Percentiles rank a stretch among this genome's conserved stretches.
These are phyloP conservation scores for Chenopodium berlandieri DNA, from an alignment of 148 eudicot genomes.

Conservation along the genomic window DNA sequence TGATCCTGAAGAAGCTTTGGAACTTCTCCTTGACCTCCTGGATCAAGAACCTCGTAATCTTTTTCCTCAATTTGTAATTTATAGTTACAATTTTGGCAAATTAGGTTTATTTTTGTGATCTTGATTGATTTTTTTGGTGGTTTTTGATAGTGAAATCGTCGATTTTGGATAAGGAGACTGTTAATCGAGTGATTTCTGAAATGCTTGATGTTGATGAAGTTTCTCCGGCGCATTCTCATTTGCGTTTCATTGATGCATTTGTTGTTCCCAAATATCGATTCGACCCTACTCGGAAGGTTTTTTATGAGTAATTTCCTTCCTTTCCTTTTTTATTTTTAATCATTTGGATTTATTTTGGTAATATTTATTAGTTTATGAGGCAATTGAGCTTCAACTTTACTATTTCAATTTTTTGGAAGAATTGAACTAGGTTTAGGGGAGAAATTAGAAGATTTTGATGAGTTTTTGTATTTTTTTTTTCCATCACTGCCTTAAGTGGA, in stretches of 20 bases:
- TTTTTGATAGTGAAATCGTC: constrained; percentile 74
- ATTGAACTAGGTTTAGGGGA: no score
- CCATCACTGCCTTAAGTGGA: no score
- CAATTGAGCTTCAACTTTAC: no score
- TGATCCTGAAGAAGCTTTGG: constrained; percentile 62
- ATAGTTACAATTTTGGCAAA: not conserved
- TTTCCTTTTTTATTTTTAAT: not conserved
- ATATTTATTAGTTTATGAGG: not conserved
- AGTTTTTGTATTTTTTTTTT: no score
- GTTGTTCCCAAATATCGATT: constrained; percentile 66
- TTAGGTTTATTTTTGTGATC: not conserved
- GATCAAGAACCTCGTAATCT: constrained; percentile 48
- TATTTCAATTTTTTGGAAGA: no score
- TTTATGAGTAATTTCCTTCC: constrained; percentile 41
- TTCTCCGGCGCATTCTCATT: constrained; percentile 34
- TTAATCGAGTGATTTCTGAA: constrained; percentile 46
- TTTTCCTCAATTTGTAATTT: not conserved
- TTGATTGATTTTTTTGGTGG: not conserved
- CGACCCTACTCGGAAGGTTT: constrained; percentile 63
- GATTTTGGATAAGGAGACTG: constrained; percentile 66
- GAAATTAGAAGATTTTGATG: no score
- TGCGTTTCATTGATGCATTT: constrained; percentile 62
- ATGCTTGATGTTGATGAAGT: constrained; percentile 52
- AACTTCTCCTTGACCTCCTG: constrained; percentile 77
- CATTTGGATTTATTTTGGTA: not conserved